These are phyloP conservation scores for Eucalyptus coolabah DNA, from an alignment of 345 rosid genomes.

Conservation along the genomic window DNA sequence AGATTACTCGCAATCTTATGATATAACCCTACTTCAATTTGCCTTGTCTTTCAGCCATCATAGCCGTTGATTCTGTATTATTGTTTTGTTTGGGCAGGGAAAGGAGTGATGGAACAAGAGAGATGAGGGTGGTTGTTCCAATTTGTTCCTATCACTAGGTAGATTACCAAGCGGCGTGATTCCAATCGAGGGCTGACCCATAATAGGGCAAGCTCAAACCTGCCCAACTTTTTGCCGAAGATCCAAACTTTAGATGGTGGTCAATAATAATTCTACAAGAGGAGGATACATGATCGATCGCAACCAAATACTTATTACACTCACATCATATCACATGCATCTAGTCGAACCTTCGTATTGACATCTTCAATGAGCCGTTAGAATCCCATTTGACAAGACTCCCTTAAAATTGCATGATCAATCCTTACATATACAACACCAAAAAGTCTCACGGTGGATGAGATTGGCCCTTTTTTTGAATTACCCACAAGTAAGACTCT, in stretches of 20 bases:
- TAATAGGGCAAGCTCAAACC: not conserved
- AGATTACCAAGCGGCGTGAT: not conserved
- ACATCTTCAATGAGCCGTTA: not conserved
- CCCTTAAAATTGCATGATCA: not conserved
- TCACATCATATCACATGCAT: not conserved
- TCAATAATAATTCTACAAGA: not conserved
- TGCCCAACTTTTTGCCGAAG: not conserved
- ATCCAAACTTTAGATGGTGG: not conserved
- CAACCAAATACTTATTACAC: rapidly evolving
- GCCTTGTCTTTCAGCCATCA: not conserved
- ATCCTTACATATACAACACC: not conserved
- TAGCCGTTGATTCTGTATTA: not conserved
- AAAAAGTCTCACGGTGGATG: not conserved
- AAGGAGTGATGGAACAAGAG: not conserved
- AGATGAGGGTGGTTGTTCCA: not conserved
- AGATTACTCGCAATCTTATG: not conserved
- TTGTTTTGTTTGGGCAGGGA: not conserved
- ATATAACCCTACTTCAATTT: not conserved
- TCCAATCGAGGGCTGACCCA: not conserved
- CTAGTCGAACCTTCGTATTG: not conserved
- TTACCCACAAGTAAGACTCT: not conserved
- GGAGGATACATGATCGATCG: not conserved
- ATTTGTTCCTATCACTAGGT: not conserved
- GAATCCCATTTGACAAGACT: not conserved
- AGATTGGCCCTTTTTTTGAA: not conserved